Conservation (phyloP, 768 basidiomycete species). For the Lactifluus volemus region DNA sequence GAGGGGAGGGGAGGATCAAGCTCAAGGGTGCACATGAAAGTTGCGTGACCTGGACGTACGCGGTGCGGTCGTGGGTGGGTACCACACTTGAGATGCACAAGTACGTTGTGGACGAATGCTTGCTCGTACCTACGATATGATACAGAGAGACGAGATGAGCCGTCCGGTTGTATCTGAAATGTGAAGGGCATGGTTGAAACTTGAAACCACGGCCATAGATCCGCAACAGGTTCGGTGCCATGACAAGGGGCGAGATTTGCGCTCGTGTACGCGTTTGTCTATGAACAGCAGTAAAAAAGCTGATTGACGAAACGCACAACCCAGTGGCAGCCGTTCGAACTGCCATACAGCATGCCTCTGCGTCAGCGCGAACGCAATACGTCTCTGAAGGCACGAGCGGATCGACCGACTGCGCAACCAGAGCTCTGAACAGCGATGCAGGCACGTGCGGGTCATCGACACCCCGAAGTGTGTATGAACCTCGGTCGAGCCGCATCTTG, state of each 20-base stretch:
- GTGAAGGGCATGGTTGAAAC: slow-evolving; percentile 72
- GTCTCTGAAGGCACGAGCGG: slow-evolving; percentile 87
- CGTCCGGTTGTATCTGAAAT: neutral
- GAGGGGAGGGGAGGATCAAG: neutral
- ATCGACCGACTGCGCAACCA: slow-evolving; percentile 86
- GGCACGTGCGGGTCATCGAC: slow-evolving; percentile 88
- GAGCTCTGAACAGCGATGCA: slow-evolving; percentile 78
- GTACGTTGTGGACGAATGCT: slow-evolving; percentile 76
- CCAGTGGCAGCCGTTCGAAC: slow-evolving; percentile 69
- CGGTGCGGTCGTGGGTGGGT: slow-evolving; percentile 61
- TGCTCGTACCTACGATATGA: slow-evolving; percentile 54
- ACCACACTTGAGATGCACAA: slow-evolving; percentile 67
- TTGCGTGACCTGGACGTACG: slow-evolving; percentile 49
- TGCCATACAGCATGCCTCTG: slow-evolving; percentile 63
- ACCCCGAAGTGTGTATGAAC: slow-evolving; percentile 82
- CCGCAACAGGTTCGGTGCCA: slow-evolving; percentile 88
- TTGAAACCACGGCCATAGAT: slow-evolving; percentile 80
- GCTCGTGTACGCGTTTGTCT: slow-evolving; percentile 69
- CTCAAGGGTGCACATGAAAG: slow-evolving; percentile 28
- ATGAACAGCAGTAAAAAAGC: slow-evolving; percentile 84
- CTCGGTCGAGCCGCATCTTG: slow-evolving; percentile 83
- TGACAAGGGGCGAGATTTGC: slow-evolving; percentile 81
- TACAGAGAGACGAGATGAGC: neutral
- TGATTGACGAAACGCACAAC: slow-evolving; percentile 81
- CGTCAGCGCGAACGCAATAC: slow-evolving; percentile 60